Percentiles rank a stretch among this genome's conserved stretches.
These are phyloP conservation scores for Spongospora subterranea DNA, from an alignment of 208 protist genomes.

Conservation along the genomic window DNA sequence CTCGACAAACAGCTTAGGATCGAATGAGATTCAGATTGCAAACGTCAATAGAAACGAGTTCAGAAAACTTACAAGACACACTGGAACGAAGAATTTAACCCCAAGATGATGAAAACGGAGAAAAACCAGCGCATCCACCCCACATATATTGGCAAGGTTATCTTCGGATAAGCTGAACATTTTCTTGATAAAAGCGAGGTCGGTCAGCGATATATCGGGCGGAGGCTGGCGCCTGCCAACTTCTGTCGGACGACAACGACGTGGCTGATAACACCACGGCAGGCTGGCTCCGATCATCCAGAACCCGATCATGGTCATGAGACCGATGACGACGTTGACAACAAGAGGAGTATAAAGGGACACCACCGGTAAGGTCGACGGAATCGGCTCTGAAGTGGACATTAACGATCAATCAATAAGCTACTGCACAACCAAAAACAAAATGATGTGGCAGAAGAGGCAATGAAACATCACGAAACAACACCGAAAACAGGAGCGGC, in stretches of 20 bases:
- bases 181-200: background rate
- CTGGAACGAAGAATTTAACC: background rate
- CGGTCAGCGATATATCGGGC: background rate
- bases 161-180: background rate
- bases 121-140: background rate
- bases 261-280: background rate
- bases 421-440: too few relatives aligned
- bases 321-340: background rate
- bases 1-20: background rate
- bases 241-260: background rate
- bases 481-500: too few relatives aligned
- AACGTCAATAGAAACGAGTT: background rate
- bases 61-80: background rate
- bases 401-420: too few relatives aligned
- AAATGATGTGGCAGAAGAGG: too few relatives aligned
- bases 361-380: background rate
- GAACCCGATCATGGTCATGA: slow-evolving; percentile 1
- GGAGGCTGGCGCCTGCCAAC: background rate
- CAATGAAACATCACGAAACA: too few relatives aligned
- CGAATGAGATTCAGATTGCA: background rate
- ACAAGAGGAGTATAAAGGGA: background rate
- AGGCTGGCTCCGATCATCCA: background rate
- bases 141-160: background rate
- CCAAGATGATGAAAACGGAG: background rate
- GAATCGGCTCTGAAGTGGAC: background rate